phyloP scores from a whole-genome alignment of 192 early-diverging fungal genomes.

The Mortierella hygrophila region DNA sequence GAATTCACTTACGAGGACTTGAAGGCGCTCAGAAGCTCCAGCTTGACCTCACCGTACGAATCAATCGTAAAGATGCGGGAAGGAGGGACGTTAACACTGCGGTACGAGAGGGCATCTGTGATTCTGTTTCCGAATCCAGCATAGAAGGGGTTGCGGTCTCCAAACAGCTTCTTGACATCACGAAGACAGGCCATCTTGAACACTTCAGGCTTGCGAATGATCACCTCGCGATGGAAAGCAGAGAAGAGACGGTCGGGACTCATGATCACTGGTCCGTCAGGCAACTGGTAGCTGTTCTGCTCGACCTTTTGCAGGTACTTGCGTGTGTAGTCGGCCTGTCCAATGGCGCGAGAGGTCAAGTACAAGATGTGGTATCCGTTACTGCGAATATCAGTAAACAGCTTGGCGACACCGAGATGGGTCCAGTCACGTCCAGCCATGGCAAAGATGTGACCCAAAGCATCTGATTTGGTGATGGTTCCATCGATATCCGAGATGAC shows the following conservation, averaged over 20 bases:
- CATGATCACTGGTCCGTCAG: slow-evolving; percentile 96
- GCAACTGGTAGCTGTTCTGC: slow-evolving; percentile 89
- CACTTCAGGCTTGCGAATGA: slow-evolving; percentile 93
- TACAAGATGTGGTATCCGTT: slow-evolving; percentile 98
- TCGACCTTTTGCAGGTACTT: slow-evolving; percentile 92
- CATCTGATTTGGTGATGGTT: slow-evolving; percentile 98
- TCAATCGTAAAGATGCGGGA: slow-evolving; percentile 98
- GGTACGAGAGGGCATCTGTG: slow-evolving; percentile 95
- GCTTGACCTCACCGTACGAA: slow-evolving; percentile 87
- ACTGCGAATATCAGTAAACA: slow-evolving; percentile 93
- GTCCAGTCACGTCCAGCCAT: slow-evolving; percentile 99
- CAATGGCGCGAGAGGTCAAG: slow-evolving; percentile 95
- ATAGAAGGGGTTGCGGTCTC: slow-evolving; percentile 87
- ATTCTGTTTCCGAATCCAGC: slow-evolving; percentile 99
- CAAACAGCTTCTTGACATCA: slow-evolving; percentile 92
- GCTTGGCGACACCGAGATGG: slow-evolving; percentile 94
- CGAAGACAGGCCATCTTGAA: slow-evolving; percentile 97
- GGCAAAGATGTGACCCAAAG: slow-evolving; percentile 95
- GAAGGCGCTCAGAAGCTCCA: slow-evolving; percentile 89
- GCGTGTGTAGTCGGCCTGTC: slow-evolving; percentile 92
- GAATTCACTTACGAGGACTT: slow-evolving; percentile 77
- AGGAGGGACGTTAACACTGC: slow-evolving; percentile 92
- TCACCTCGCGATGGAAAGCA: slow-evolving; percentile 94
- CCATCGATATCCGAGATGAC: slow-evolving; percentile 99
- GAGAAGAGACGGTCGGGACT: slow-evolving; percentile 94